Conservation (phyloP, 805 yeast species). For the Cephaloascus fragrans region DNA sequence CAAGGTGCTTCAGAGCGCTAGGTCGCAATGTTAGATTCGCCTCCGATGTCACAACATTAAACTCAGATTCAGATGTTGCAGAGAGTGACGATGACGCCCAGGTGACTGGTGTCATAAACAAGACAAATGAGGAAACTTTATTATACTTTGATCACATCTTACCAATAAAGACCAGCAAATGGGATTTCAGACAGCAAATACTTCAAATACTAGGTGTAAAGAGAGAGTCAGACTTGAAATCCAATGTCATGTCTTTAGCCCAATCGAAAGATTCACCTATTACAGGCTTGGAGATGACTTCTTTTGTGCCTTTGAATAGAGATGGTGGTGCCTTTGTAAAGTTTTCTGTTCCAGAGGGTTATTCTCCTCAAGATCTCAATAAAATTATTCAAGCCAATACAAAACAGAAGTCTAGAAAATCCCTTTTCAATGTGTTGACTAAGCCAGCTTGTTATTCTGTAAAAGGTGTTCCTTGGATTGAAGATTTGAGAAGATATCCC, state of each 20-base stretch:
- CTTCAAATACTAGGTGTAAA: conserved; percentile 26
- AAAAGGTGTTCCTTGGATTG: conserved; percentile 93
- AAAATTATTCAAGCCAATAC: conserved; percentile 39
- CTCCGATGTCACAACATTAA: conserved; percentile 8
- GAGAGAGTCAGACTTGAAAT: conserved; percentile 21
- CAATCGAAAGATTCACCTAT: conserved; percentile 24
- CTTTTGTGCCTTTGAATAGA: conserved; percentile 59
- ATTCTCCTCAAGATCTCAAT: conserved; percentile 43
- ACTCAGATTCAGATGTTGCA: conserved; percentile 38
- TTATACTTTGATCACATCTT: conserved; percentile 48
- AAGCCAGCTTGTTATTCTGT: conserved; percentile 60
- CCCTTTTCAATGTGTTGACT: conserved; percentile 29
- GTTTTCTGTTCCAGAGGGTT: conserved; percentile 47
- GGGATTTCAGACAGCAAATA: conserved; percentile 37
- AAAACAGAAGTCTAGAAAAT: conserved; percentile 12
- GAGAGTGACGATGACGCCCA: conserved; percentile 40
- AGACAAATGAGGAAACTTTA: conserved; percentile 37
- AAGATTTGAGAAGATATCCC: conserved; percentile 77
- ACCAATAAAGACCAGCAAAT: conserved; percentile 27
- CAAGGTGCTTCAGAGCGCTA: too few relatives aligned
- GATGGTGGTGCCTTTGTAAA: conserved; percentile 95
- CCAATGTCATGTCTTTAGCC: conserved; percentile 20
- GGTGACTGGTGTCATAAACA: conserved; percentile 48
- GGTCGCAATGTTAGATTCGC: too few relatives aligned
- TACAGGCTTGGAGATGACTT: conserved; percentile 33